Base-by-base conservation (phyloP, 352 stramenopile genomes). In the Globisporangium solare region DNA sequence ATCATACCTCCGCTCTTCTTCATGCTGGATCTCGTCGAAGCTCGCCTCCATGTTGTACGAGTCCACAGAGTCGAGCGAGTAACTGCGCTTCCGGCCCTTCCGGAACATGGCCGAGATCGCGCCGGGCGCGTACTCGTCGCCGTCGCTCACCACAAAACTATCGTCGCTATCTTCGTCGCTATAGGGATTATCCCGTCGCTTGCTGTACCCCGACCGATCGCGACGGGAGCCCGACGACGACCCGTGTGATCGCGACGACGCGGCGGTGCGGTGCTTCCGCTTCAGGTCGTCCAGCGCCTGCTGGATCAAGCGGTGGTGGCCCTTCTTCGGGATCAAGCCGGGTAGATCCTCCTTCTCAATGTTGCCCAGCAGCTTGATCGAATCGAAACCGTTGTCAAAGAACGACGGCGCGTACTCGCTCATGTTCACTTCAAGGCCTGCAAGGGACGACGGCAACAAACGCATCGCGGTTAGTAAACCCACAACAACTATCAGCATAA, bases 321-420 rank as follows among this genome's bases (percentile, higher is more conserved):
- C 85, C 24, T 83, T 84, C 65, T 95, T 95, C 17, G 85, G 85
- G 6, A 95, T 76, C 49, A 95, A 65, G 2, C 61, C 66, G 14
- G 83, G 76, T 31, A 95, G 50, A 51, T 95, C 85, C 1, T 66
- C 66, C 22, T 86, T 71, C 57, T 89, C 81, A 24, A 95, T 86
- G 3, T 76, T 82, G 49, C 76, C 85, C 11, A 95, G 65, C 22
- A 93, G 65, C 63, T 95, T 91, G 55, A 95, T 85, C 51, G 83
- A 92, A 55, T 95, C 85, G 47, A 95, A 95, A 1, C 85, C 83
- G 51, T 95, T 93, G 48, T 93, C 85, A 42, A 95, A 92, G 58
- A 95, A 92, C 24, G 83, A 73, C 14, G 71, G 68, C n/a, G 74
- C 79, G 57, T 95, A 95, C 49, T 85, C 70, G 27, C 81, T 92